phyloP scores from a whole-genome alignment of 2,329 filamentous ascomycete genomes.

The Fusarium xyrophilum region DNA sequence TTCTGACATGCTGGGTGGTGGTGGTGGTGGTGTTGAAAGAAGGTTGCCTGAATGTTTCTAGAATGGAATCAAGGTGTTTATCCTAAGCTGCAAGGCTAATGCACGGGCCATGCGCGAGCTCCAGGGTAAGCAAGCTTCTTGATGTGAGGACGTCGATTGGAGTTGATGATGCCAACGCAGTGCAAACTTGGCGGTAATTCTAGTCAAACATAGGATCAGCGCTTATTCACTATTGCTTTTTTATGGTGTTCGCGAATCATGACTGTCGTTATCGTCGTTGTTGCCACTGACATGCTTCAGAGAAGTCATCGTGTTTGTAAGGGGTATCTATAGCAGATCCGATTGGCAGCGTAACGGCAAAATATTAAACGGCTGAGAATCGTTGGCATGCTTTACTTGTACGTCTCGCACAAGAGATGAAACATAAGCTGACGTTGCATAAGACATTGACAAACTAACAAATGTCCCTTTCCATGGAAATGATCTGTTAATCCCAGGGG shows the following conservation, averaged over 20 bases:
- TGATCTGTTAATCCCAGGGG: not conserved
- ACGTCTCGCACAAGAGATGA: not conserved
- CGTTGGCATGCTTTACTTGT: too few species aligned
- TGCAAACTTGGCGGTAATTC: accelerated
- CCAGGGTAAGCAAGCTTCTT: conserved; percentile 6
- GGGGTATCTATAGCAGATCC: not conserved
- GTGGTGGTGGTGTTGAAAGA: not conserved
- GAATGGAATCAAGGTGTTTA: conserved; percentile 22
- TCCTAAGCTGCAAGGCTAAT: conserved; percentile 6
- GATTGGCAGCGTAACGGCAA: accelerated
- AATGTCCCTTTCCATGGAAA: too few species aligned
- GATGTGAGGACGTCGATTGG: accelerated
- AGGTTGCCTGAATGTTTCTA: not conserved
- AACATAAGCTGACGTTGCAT: not conserved
- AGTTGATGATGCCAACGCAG: not conserved
- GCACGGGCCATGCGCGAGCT: not conserved
- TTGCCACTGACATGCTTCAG: too few species aligned
- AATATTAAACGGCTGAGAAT: accelerated
- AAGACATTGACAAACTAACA: not conserved
- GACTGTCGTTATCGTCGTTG: not conserved
- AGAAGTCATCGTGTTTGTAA: accelerated
- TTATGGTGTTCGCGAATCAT: accelerated
- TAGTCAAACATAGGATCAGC: not conserved
- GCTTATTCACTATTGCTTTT: accelerated
- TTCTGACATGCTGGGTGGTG: conserved; percentile 74